Base-by-base conservation (phyloP, 208 protist genomes). In the Leishmania aethiopica region DNA sequence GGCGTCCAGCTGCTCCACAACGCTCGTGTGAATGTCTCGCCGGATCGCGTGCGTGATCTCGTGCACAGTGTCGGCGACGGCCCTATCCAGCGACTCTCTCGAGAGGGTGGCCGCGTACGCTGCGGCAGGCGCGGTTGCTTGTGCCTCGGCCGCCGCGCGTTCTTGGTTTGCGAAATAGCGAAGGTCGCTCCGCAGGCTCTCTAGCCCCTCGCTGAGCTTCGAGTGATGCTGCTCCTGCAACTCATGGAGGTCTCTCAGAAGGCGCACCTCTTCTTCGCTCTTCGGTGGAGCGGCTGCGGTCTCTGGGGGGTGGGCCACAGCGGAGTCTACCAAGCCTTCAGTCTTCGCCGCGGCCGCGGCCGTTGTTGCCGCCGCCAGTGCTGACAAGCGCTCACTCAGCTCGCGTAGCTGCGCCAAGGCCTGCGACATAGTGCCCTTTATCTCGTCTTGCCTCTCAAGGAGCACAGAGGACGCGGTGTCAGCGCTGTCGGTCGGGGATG, bases 1-100 rank as follows among this genome's bases (percentile, higher is more conserved):
- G 59, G 59, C 70, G 78, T 82, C 83, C 13, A 86, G 79, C 74
- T 86, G 83, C 53, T 83, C 7, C 19, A 66, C 25, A 35, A 86
- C 67, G 55, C 47, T 86, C 3, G 49, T 35, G 7, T 83, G 59
- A 32, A 86, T 80, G 37, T 49, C n/a, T 4, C 80, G n/a, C 13
- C 75, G 74, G 25, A 86, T 28, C 0, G 60, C 51, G 5, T 55
- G 42, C 2, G 78, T 66, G 4, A 86, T 51, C 22, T 71, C 79
- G 10, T 77, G 55, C 45, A 82, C 59, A 0, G 78, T 40, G 40
- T 55, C 35, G 2, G 78, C 55, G 1, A 75, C 53, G 1, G 72
- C 71, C 6, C 59, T 45, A 28, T 81, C 62, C 45, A 85, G 13
- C 8, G 57, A 62, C 32, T 81, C 77, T 32, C 47, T 5, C 11